phyloP scores from a whole-genome alignment of 1,284 basidiomycete species.

The Schizopora paradoxa region DNA sequence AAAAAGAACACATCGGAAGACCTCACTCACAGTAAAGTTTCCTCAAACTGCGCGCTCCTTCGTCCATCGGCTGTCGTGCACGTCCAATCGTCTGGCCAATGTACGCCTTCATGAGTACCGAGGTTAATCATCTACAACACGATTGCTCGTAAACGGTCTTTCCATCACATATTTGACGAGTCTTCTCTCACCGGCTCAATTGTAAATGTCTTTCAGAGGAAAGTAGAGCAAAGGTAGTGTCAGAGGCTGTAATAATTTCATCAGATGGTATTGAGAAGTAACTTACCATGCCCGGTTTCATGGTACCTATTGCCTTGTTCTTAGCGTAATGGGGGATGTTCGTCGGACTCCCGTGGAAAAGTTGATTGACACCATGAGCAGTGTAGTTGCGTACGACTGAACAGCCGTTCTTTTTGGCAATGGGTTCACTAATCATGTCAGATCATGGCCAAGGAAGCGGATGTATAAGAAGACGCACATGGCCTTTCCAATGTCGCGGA shows the following conservation, averaged over 20 bases:
- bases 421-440: conserved; percentile 58
- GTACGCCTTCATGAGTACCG: conserved; percentile 65
- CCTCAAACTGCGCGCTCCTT: conserved; percentile 90
- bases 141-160: conserved; percentile 23
- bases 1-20: not conserved
- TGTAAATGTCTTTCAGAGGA: conserved; percentile 28
- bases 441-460: conserved; percentile 15
- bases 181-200: conserved; percentile 58
- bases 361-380: conserved; percentile 84
- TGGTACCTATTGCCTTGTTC: conserved; percentile 78
- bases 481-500: conserved; percentile 75
- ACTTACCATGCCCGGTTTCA: conserved; percentile 80
- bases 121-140: conserved; percentile 81
- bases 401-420: conserved; percentile 75
- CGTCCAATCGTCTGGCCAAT: conserved; percentile 93
- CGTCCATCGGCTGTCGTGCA: conserved; percentile 87
- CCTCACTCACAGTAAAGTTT: conserved; percentile 73
- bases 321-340: conserved; percentile 82
- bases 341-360: conserved; percentile 73
- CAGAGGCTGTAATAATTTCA: not conserved
- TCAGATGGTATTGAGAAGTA: too few species aligned
- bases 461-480: conserved; percentile 49
- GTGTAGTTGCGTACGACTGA: conserved; percentile 86
- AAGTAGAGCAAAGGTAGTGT: not conserved
- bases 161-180: conserved; percentile 1